These are phyloP conservation scores for Clausena lansium DNA, from an alignment of 345 rosid genomes.

Conservation along the genomic window DNA sequence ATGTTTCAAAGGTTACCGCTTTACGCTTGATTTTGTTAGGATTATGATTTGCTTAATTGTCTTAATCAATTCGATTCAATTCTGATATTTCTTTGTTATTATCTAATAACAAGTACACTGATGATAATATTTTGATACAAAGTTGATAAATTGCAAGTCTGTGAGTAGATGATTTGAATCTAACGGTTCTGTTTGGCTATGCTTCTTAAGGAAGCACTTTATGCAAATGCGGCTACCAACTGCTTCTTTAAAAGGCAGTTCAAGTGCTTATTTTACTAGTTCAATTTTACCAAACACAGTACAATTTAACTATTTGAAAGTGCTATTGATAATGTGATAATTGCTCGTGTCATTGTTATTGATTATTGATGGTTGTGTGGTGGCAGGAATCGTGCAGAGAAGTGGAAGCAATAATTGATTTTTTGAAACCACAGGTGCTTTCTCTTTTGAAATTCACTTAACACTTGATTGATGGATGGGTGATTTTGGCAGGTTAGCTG, in stretches of 20 bases:
- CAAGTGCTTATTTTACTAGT: not conserved
- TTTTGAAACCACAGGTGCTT: constrained; percentile 89
- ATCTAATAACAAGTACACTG: too few species aligned
- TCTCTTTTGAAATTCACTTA: constrained; percentile 22
- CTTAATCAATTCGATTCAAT: not conserved
- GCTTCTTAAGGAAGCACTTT: not conserved
- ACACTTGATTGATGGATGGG: constrained; percentile 26
- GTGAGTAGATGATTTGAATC: not conserved
- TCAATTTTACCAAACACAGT: not conserved
- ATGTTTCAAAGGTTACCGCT: constrained; percentile 73
- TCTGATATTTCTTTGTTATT: not conserved
- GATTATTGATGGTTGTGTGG: constrained; percentile 10
- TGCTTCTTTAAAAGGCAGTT: not conserved
- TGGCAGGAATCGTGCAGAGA: constrained; percentile 84
- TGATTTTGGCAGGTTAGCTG: constrained; percentile 22
- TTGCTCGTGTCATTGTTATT: not conserved
- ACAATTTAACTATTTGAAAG: not conserved
- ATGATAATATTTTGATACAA: not conserved
- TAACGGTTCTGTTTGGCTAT: not conserved
- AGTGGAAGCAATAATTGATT: constrained; percentile 74
- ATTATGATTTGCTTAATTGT: not conserved
- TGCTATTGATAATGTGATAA: not conserved
- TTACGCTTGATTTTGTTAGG: not conserved
- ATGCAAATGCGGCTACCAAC: not conserved
- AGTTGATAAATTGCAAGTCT: not conserved